Base-by-base conservation (phyloP, 164 flowering plant species). In the Amborella trichopoda region DNA sequence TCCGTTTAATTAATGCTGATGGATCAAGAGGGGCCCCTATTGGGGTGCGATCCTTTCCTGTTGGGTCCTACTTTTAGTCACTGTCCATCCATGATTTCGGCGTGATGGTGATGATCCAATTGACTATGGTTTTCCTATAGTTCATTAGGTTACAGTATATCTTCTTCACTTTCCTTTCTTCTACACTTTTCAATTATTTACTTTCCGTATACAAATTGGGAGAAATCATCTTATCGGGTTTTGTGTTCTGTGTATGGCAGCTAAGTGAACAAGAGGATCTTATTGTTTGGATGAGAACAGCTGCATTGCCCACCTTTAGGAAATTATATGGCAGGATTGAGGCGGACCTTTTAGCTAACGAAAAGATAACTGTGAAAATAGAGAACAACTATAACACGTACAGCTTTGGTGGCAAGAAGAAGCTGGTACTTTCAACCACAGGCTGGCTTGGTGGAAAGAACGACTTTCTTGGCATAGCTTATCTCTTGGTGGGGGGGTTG, bases 221-320 rank as follows among this genome's bases (percentile, higher is more conserved):
- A 13, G 9, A 13, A 30, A 30, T 13, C 6, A 13, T 6, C 9
- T 6, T 30, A 30, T 30, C 34, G 9, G 13, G 6, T 30, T 30
- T 30, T 30, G 13, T 30, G 9, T 30, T 30, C 43, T 57, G 27
- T 43, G 25, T 68, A 46, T 41, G 28, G 63, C 68, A 88, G 96
- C 47, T 88, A 68, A 85, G 81, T 58, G 77, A 89, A 54, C 97
- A 89, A 75, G 93, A 69, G 23, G 45, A 41, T 21, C 45, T 41
- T 18, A 41, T 41, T 20, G 45, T 41, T 19, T 41, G 45, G 45
- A 41, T 41, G 45, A 5, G 45, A 41, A 41, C 45, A 14, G 45
- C 26, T 19, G 45, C 45, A 16, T 20, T 20, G 21, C 45, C 45
- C 3, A 41, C 45, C 25, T 41, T 41, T 20, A 41, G 45, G 14